Percentiles rank a stretch among this genome's conserved stretches.
phyloP scores from a whole-genome alignment of 805 yeast genomes.

The Pichia cabralensis region DNA sequence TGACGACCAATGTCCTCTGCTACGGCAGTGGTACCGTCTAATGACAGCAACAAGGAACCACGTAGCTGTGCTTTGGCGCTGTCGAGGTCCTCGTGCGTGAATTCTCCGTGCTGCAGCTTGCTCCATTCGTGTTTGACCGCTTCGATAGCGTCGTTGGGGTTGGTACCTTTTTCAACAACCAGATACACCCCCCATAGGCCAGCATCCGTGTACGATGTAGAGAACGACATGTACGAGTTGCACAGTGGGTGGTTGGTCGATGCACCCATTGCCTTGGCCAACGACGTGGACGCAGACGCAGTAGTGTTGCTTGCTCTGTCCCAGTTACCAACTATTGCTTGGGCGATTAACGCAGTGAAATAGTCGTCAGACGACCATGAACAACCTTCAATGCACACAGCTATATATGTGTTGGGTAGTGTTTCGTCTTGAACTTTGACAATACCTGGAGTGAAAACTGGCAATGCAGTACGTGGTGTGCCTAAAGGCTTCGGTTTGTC shows the following conservation, averaged over 20 bases:
- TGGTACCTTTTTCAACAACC: constrained; percentile 65
- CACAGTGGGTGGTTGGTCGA: constrained; percentile 59
- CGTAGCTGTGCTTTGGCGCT: constrained; percentile 92
- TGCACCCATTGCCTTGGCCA: constrained; percentile 44
- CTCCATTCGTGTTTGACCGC: constrained; percentile 84
- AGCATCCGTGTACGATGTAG: constrained; percentile 94
- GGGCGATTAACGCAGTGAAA: constrained; percentile 90
- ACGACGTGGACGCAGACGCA: constrained; percentile 65
- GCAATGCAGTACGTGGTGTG: constrained; percentile 61
- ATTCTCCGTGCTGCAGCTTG: constrained; percentile 66
- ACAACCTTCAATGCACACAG: constrained; percentile 94
- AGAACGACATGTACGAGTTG: constrained; percentile 91
- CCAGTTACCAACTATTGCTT: constrained; percentile 96
- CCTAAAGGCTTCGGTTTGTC: constrained; percentile 58
- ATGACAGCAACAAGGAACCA: constrained; percentile 78
- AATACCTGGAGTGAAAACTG: constrained; percentile 80
- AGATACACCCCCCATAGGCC: constrained; percentile 97
- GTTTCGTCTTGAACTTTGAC: constrained; percentile 73
- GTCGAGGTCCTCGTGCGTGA: constrained; percentile 78
- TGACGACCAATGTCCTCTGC: constrained; percentile 99
- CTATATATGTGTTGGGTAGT: constrained; percentile 83
- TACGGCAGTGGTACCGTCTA: constrained; percentile 91
- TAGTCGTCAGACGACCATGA: constrained; percentile 96
- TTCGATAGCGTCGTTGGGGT: constrained; percentile 58
- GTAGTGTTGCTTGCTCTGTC: constrained; percentile 80